Evolutionary conservation across 2,329 filamentous ascomycete genomes (phyloP).

Genomic region (Microascus cirrosus): DNA sequence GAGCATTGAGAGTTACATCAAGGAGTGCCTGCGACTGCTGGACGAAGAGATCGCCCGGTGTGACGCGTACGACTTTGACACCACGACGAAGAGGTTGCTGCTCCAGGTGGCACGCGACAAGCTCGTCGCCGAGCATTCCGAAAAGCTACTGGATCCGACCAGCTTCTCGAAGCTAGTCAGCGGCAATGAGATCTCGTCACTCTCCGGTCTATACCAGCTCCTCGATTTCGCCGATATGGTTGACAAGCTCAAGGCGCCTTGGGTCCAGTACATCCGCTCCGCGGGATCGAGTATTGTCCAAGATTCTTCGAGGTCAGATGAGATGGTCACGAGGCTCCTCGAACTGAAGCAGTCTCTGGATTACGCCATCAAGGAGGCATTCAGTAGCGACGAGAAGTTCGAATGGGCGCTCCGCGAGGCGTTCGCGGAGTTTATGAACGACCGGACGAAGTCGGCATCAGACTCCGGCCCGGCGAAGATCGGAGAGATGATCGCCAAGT

Average conservation of each 20-base stretch:
- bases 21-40: slow-evolving; percentile 57
- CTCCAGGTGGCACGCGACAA: slow-evolving; percentile 62
- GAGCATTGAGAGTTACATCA: slow-evolving; percentile 65
- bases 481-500: slow-evolving; percentile 97
- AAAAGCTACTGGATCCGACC: slow-evolving; percentile 51
- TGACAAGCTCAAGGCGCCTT: slow-evolving; percentile 57
- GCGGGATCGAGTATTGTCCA: slow-evolving; percentile 70
- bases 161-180: slow-evolving; percentile 66
- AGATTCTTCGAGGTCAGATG: slow-evolving; percentile 64
- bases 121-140: slow-evolving; percentile 58
- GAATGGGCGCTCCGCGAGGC: slow-evolving; percentile 70
- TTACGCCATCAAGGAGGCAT: slow-evolving; percentile 63
- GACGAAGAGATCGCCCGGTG: slow-evolving; percentile 64
- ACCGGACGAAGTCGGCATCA: slow-evolving; percentile 63
- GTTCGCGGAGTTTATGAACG: slow-evolving; percentile 88
- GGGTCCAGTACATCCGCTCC: slow-evolving; percentile 66
- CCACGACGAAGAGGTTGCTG: slow-evolving; percentile 67
- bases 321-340: slow-evolving; percentile 79
- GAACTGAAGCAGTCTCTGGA: slow-evolving; percentile 73
- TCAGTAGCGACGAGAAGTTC: slow-evolving; percentile 66
- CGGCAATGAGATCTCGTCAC: slow-evolving; percentile 54
- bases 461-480: slow-evolving; percentile 83
- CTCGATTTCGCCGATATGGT: slow-evolving; percentile 63
- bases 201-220: slow-evolving; percentile 69
- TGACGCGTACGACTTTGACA: slow-evolving; percentile 71